These are phyloP conservation scores for Phytopythium boreale DNA, from an alignment of 352 stramenopile species.

Conservation along the genomic window DNA sequence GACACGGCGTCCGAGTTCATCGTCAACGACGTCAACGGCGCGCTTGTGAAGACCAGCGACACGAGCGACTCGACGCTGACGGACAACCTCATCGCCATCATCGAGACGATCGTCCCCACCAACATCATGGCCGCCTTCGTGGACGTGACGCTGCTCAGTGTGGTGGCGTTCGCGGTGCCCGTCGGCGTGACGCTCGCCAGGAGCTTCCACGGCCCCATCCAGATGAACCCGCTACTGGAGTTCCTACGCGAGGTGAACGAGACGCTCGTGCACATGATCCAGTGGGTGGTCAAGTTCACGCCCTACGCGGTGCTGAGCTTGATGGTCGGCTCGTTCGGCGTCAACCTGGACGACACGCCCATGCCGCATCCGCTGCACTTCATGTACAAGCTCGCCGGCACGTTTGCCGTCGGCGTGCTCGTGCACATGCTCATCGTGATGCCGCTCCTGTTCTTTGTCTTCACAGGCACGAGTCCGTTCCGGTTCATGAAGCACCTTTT, in stretches of 20 bases:
- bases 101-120: slow-evolving; percentile 57
- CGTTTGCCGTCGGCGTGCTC: slow-evolving; percentile 38
- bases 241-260: slow-evolving; percentile 80
- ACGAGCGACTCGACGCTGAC: slow-evolving; percentile 48
- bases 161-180: slow-evolving; percentile 70
- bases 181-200: slow-evolving; percentile 57
- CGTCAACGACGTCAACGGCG: slow-evolving; percentile 54
- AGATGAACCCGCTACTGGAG: slow-evolving; percentile 75
- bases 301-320: slow-evolving; percentile 70
- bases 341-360: slow-evolving; percentile 30
- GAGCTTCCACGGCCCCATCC: slow-evolving; percentile 66
- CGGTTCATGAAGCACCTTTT: slow-evolving; percentile 65
- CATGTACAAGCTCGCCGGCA: slow-evolving; percentile 40
- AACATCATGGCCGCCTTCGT: slow-evolving; percentile 79
- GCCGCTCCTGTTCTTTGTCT: slow-evolving; percentile 49
- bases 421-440: slow-evolving; percentile 68
- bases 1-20: slow-evolving; percentile 45
- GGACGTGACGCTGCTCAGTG: slow-evolving; percentile 56
- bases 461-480: slow-evolving; percentile 69
- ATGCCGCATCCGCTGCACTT: slow-evolving; percentile 40
- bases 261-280: slow-evolving; percentile 71
- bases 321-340: slow-evolving; percentile 58
- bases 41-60: slow-evolving; percentile 42
- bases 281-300: slow-evolving; percentile 73
- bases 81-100: slow-evolving; percentile 58